Evolutionary conservation across 1,284 basidiomycete genomes (phyloP), one percentile per base, ranked within the genome.

Genomic region (Coniophora puteana): DNA sequence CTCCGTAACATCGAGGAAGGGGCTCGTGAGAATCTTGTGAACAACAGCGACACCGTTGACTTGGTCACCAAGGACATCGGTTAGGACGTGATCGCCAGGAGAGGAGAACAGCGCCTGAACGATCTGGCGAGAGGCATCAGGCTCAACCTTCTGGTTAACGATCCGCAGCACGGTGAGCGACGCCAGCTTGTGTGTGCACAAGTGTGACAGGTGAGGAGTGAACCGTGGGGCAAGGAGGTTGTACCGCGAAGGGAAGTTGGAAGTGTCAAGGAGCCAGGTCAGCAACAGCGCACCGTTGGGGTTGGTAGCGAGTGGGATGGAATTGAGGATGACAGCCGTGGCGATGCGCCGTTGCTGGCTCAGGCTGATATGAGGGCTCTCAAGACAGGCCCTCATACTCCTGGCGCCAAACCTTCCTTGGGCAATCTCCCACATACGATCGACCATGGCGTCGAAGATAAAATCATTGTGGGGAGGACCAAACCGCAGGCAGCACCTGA

Each of bases 151-250:
- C 63, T 95, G 92, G 56, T 94, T 93, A 57, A 94, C 84, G 52
- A 94, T 89, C 52, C 94, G 78, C 49, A 98, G 72, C 26, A 99
- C 91, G 1, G 94, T 96, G 50, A 93, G 74, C 1, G 92, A 95
- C 0, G 96, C 95, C 46, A 99, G 68, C 69, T 99, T 99, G 73
- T 99, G 96, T 1, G 94, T 97, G 69, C 94, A 97, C 43, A 99
- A 74, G 61, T 97, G 93, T 2, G 91, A 91, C 26, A 99, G 76
- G 61, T 99, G 94, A 28, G 96, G 93, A 0, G 91, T 91, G 61
- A 99, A 95, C 30, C 95, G 88, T 36, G 93, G 93, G 1, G 95
- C 93, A 30, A 99, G 74, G 36, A 99, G 71, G 40, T 87, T 83
- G 68, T 95, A 98, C 30, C 96, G 79, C 4, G 93, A 95, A 1